Percentiles rank a stretch among this genome's conserved stretches.
phyloP scores from a whole-genome alignment of 495 filamentous ascomycete genomes.

The Melanomma pulvis-pyrius region DNA sequence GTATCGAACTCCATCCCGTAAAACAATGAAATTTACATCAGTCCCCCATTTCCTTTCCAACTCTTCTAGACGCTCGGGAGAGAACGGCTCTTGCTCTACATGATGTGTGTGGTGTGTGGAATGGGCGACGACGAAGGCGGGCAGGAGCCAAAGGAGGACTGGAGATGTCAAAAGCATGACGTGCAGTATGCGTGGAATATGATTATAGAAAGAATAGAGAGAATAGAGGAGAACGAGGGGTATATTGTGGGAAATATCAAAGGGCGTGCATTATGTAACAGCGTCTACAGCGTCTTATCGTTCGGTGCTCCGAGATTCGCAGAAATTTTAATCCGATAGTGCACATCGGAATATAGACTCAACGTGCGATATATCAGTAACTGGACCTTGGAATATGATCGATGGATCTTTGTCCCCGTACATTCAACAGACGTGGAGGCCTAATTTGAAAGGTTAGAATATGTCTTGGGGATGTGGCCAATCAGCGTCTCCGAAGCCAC shows the following conservation, averaged over 20 bases:
- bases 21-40: conserved; percentile 56
- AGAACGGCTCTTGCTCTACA: conserved; percentile 26
- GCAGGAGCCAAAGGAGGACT: conserved; percentile 4
- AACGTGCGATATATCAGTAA: no score
- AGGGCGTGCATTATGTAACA: conserved; percentile 39
- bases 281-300: conserved; percentile 29
- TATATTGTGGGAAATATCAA: not conserved
- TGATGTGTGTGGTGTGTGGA: conserved; percentile 27
- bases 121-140: not conserved
- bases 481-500: conserved; percentile 1
- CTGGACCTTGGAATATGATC: no score
- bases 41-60: conserved; percentile 59
- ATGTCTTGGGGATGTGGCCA: conserved; percentile 5
- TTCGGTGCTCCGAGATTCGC: conserved; percentile 8
- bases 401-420: not conserved
- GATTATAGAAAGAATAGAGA: not conserved
- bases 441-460: not conserved
- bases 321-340: not conserved
- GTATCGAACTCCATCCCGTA: no score
- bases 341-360: not conserved
- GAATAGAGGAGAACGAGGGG: not conserved
- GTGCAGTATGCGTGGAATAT: not conserved
- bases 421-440: not conserved
- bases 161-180: conserved; percentile 12
- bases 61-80: conserved; percentile 44